These are phyloP conservation scores for Coniochaeta sp. DNA, from an alignment of 2,329 filamentous ascomycete species.

Conservation along the genomic window DNA sequence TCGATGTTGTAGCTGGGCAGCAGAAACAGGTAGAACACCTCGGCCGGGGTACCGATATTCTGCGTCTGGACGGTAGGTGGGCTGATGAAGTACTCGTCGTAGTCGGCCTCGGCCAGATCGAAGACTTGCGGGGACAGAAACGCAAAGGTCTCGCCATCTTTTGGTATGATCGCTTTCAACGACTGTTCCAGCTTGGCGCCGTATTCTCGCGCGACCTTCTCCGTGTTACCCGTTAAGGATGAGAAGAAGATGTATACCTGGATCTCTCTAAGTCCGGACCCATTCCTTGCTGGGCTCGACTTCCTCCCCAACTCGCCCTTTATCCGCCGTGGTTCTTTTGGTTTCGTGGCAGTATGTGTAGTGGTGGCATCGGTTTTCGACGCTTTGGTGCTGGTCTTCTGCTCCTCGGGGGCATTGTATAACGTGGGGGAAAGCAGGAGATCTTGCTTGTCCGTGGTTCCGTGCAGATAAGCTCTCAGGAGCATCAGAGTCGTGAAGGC, in stretches of 20 bases:
- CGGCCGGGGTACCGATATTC: slow-evolving; percentile 35
- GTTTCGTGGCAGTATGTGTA: background rate
- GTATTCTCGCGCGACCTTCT: slow-evolving; percentile 61
- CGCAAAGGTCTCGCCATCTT: slow-evolving; percentile 20
- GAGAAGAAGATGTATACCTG: slow-evolving; percentile 83
- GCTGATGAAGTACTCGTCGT: slow-evolving; percentile 85
- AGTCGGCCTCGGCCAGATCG: slow-evolving; percentile 80
- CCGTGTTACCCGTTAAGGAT: slow-evolving; percentile 77
- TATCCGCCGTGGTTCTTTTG: slow-evolving; percentile 32
- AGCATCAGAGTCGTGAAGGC: slow-evolving; percentile 28
- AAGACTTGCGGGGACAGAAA: slow-evolving; percentile 56
- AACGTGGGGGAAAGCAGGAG: slow-evolving; percentile 28
- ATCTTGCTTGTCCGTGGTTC: slow-evolving; percentile 23
- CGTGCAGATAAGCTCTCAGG: slow-evolving; percentile 34
- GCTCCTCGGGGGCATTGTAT: slow-evolving; percentile 14
- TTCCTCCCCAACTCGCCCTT: slow-evolving; percentile 30
- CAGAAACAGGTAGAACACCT: slow-evolving; percentile 76
- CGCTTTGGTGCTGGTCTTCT: slow-evolving; percentile 3
- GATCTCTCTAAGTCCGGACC: slow-evolving; percentile 31
- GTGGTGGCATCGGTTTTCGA: slow-evolving; percentile 5
- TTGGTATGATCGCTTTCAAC: slow-evolving; percentile 38
- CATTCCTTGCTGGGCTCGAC: slow-evolving; percentile 17
- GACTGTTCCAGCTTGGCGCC: slow-evolving; percentile 43
- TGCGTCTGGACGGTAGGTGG: slow-evolving; percentile 51
- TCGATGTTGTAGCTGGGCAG: slow-evolving; percentile 94